Conservation (phyloP, 805 yeast species). For the Ogataea parapolymorpha region DNA sequence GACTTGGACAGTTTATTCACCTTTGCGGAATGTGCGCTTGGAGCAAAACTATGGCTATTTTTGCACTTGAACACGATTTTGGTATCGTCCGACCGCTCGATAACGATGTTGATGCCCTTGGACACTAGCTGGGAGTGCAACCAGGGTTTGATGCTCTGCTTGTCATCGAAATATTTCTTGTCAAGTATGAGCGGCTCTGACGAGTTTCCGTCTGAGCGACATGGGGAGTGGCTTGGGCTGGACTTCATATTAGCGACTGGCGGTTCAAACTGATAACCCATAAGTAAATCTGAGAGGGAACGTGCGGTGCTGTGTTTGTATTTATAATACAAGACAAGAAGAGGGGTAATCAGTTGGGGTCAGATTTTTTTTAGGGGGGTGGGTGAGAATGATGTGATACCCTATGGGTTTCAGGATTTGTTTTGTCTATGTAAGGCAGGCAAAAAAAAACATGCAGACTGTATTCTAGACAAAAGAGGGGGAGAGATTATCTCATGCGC, state of each 20-base stretch:
- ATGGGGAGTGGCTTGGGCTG: constrained; percentile 1
- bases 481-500: constrained; percentile 1
- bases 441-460: neutral
- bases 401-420: constrained; percentile 2
- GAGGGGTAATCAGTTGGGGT: constrained; percentile 11
- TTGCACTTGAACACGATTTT: constrained; percentile 65
- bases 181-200: constrained; percentile 17
- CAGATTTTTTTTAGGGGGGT: constrained; percentile 5
- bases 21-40: constrained; percentile 3
- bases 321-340: constrained; percentile 1
- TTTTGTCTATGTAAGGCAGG: neutral
- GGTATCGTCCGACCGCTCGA: constrained; percentile 58
- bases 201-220: constrained; percentile 1
- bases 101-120: constrained; percentile 53
- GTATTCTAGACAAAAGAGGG: constrained; percentile 2
- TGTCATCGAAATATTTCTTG: constrained; percentile 36
- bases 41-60: constrained; percentile 29
- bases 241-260: constrained; percentile 11
- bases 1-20: constrained; percentile 14
- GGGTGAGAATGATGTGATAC: constrained; percentile 2
- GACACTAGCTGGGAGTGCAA: constrained; percentile 44
- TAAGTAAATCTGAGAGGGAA: neutral
- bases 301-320: constrained; percentile 1
- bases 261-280: constrained; percentile 18
- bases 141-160: constrained; percentile 61